Percentiles rank a stretch among this genome's conserved stretches.
phyloP scores from a whole-genome alignment of 2,329 filamentous ascomycete genomes.

The Fusarium redolens region DNA sequence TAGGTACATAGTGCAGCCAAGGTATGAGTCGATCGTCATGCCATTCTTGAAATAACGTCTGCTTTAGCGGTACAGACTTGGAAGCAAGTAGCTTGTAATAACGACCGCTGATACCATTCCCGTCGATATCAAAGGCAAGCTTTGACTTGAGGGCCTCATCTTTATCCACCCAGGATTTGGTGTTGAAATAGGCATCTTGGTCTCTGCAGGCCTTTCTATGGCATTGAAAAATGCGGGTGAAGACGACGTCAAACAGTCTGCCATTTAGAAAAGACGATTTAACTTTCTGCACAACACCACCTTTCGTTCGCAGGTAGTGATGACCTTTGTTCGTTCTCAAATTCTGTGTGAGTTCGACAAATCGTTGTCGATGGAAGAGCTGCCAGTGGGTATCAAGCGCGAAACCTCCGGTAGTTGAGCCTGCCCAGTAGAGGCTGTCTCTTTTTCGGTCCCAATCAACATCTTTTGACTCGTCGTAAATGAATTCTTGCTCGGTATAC shows the following conservation, averaged over 20 bases:
- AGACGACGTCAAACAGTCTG: slow-evolving; percentile 35
- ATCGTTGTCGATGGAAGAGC: slow-evolving; percentile 34
- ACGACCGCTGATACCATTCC: slow-evolving; percentile 65
- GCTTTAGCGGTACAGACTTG: slow-evolving; percentile 60
- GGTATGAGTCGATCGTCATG: slow-evolving; percentile 66
- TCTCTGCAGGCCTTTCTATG: slow-evolving; percentile 49
- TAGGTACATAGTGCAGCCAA: slow-evolving; percentile 67
- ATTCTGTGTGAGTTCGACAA: neutral
- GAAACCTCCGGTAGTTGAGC: slow-evolving; percentile 63
- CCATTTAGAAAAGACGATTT: neutral
- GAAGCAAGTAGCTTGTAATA: slow-evolving; percentile 63
- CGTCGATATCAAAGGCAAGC: slow-evolving; percentile 64
- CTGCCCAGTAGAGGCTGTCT: slow-evolving; percentile 67
- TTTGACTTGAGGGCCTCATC: slow-evolving; percentile 51
- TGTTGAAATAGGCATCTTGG: slow-evolving; percentile 47
- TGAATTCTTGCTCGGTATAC: slow-evolving; percentile 55
- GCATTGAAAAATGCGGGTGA: slow-evolving; percentile 61
- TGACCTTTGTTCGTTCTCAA: neutral
- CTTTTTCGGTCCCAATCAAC: slow-evolving; percentile 60
- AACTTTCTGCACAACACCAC: neutral
- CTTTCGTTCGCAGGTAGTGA: neutral
- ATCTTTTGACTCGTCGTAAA: slow-evolving; percentile 56
- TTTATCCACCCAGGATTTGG: slow-evolving; percentile 47
- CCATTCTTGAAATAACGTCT: slow-evolving; percentile 66
- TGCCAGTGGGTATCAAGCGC: slow-evolving; percentile 51